Base-by-base conservation (phyloP, 83 land plant species). In the Isoetes engelmannii region DNA sequence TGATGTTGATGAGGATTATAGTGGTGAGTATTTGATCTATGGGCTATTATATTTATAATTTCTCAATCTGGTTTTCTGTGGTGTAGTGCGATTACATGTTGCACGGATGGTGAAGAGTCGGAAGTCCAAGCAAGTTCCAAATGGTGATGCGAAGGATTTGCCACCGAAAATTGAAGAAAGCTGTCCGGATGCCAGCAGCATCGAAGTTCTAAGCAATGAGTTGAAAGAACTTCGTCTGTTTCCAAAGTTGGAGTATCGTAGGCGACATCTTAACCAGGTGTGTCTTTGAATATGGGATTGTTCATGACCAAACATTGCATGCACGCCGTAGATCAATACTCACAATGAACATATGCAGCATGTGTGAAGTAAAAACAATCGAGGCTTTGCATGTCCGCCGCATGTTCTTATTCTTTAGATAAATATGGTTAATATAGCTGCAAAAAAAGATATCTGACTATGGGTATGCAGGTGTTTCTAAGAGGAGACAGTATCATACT, bases 1-100 rank as follows among this genome's bases (percentile, higher is more conserved):
- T 47, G 82, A 79, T 66, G 79, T 79, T 28, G 82, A 75, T 61
- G 82, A 79, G 51, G 76, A 68, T 67, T 74, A 74, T 58, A 54
- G 72, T 67, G 76, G 76, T 74, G 10, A 74, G 75, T 43, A 42
- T 28, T 73, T 57, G n/a, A n/a, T 59, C n/a, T 8, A n/a, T 8
- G 20, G 13, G 20, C 21, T 59, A 8, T 9, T 19, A 19, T 19
- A 59, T n/a, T n/a, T n/a, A n/a, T 59, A 20, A 19, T 8, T n/a
- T 1, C 12, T 12, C n/a, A 51, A 51, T 51, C 3, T 47, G 37
- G 18, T 15, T 3, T 4, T 62, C n/a, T 62, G 5, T 15, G 18
- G 3, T 37, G 42, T 18, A 9, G 45, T 43, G 20, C 9, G 17
- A 0, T 59, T 8, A 18, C 7, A 18, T 59, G 9, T 59, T 59